These are phyloP conservation scores for Inonotus obliquus DNA, from an alignment of 1,284 basidiomycete genomes.

Conservation along the genomic window DNA sequence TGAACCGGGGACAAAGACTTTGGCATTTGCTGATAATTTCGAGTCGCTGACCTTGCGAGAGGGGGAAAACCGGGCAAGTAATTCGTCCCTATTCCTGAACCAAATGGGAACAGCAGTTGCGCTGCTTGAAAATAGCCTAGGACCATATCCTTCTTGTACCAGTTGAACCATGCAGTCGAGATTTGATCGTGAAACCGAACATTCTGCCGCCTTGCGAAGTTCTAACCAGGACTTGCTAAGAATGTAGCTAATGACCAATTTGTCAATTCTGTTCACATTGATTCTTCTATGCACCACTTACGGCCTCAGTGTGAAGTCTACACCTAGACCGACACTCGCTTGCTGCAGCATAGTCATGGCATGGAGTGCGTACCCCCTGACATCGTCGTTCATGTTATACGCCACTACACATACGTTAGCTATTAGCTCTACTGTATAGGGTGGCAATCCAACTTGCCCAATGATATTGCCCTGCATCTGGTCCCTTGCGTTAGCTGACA, in stretches of 20 bases:
- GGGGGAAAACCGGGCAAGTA: not conserved
- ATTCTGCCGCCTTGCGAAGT: not conserved
- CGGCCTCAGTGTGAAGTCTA: not conserved
- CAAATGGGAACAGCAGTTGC: not conserved
- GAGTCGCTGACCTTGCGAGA: not conserved
- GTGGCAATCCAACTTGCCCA: too few species aligned
- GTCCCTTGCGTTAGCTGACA: not conserved
- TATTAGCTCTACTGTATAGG: too few species aligned
- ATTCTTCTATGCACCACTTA: not conserved
- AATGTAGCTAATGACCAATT: not conserved
- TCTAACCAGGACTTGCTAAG: not conserved
- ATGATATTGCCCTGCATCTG: too few species aligned
- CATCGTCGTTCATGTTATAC: too few species aligned
- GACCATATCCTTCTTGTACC: not conserved
- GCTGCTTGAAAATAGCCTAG: not conserved
- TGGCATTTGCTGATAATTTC: not conserved
- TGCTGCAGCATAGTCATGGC: too few species aligned
- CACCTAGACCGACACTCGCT: too few species aligned
- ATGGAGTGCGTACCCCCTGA: too few species aligned
- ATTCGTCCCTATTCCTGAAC: not conserved
- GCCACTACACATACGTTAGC: too few species aligned
- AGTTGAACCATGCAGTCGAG: constrained; percentile 13
- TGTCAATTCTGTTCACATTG: not conserved
- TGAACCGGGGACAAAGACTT: not conserved
- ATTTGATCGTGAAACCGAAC: not conserved